Conservation (phyloP, 192 early-diverging fungal genomes). For the Coemansia furcata region DNA sequence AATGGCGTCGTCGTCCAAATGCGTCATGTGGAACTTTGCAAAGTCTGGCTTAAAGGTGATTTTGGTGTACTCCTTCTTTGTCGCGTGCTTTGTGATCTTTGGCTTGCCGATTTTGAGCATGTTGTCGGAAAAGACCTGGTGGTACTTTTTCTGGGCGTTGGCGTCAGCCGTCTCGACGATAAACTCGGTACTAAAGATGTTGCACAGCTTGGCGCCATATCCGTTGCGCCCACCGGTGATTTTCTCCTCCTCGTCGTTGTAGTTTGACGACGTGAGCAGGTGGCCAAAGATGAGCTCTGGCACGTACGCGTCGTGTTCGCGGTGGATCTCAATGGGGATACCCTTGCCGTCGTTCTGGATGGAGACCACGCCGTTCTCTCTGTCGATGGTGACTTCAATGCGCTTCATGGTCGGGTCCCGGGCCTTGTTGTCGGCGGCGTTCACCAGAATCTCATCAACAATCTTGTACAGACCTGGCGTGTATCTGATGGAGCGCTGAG, state of each 20-base stretch:
- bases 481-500: constrained; percentile 65
- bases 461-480: constrained; percentile 97
- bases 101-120: constrained; percentile 81
- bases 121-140: constrained; percentile 86
- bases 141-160: constrained; percentile 66
- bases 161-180: constrained; percentile 88
- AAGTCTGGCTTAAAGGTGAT: constrained; percentile 97
- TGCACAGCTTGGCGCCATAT: constrained; percentile 91
- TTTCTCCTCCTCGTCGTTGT: constrained; percentile 93
- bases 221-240: constrained; percentile 96
- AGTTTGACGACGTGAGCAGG: constrained; percentile 94
- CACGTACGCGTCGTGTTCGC: constrained; percentile 85
- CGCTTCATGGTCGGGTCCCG: constrained; percentile 85
- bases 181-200: constrained; percentile 95
- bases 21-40: constrained; percentile 82
- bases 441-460: constrained; percentile 97
- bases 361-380: constrained; percentile 73
- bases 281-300: constrained; percentile 98
- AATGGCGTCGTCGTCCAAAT: constrained; percentile 82
- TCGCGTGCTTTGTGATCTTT: constrained; percentile 63
- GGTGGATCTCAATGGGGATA: constrained; percentile 92
- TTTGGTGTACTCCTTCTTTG: constrained; percentile 78
- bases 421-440: constrained; percentile 92
- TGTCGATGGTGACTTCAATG: constrained; percentile 86
- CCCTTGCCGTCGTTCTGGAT: constrained; percentile 93